Base-by-base conservation (phyloP, 345 rosid genomes). In the Arabidopsis thaliana region DNA sequence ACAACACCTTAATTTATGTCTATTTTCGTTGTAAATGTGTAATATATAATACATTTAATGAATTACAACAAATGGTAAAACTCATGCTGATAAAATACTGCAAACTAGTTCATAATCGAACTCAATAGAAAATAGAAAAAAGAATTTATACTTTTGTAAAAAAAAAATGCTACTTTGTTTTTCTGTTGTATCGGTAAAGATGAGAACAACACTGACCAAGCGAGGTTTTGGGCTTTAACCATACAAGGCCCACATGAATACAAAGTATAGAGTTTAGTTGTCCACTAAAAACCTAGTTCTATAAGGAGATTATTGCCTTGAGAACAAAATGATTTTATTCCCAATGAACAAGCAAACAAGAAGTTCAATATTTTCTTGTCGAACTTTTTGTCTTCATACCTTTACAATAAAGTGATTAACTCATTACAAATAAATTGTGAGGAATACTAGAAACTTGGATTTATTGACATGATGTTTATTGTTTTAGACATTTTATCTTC, bases 151-250 rank as follows among this genome's bases (percentile, higher is more conserved):
- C 32, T 28, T 28, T 28, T 28, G 32, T 28, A 28, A 4, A 4
- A 28, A 28, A 28, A 28, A 28, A 28, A 28, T 28, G 1, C 28
- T 32, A 4, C 7, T 12, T 42, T 5, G 13, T 11, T 11, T 7
- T 38, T 38, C 48, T 42, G n/a, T 13, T 5, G 12, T 44, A 44
- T 13, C 22, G 50, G 50, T 22, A 20, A 45, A n/a, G 50, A 23
- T 9, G 71, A 66, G 12, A 34, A 33, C 41, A 50, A 34, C 32
- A 36, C 25, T 8, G 49, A 28, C 60, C 14, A 60, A 16, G 1
- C 32, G 34, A 72, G 13, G 24, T 20, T n/a, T 7, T 64, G 57
- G 77, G 64, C 48, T 55, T 63, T 53, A 23, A 41, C 45, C 14
- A 40, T 12, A 32, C 1, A 52, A 30, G 42, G 37, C 56, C 77